A percentile compares a stretch with the other conserved stretches of the same genome.
These are phyloP conservation scores for Russula sp. DNA, from an alignment of 768 basidiomycete species.

Conservation along the genomic window DNA sequence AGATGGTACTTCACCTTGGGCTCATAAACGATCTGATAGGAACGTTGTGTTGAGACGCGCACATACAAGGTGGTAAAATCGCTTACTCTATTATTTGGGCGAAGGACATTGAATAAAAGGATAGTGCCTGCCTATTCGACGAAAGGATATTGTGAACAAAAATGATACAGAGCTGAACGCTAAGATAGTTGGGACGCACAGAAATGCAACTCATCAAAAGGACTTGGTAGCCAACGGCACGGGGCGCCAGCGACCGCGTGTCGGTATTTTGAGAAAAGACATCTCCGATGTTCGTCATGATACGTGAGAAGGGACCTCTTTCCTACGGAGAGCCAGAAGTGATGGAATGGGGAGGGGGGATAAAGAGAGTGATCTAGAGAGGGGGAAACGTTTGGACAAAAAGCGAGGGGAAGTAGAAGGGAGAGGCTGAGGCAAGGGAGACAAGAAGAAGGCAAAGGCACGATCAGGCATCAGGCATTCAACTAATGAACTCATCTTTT, in stretches of 20 bases:
- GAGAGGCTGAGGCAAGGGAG: not conserved
- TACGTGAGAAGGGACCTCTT: not conserved
- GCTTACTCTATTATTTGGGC: constrained; percentile 81
- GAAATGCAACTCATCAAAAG: constrained; percentile 66
- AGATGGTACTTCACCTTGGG: constrained; percentile 90
- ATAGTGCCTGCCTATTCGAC: constrained; percentile 50
- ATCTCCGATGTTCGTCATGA: constrained; percentile 29
- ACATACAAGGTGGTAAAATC: not conserved
- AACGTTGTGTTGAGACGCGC: not conserved
- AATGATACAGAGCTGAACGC: not conserved
- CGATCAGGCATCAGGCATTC: not conserved
- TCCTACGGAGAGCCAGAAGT: not conserved
- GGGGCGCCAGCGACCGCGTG: constrained; percentile 66
- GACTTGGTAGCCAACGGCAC: constrained; percentile 73
- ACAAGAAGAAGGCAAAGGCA: not conserved
- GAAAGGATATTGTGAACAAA: constrained; percentile 6
- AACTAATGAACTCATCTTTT: not conserved
- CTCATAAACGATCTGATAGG: constrained; percentile 74
- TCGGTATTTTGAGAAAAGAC: constrained; percentile 30
- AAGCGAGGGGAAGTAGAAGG: not conserved
- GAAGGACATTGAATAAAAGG: constrained; percentile 72
- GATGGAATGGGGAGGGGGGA: not conserved
- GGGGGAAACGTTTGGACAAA: not conserved
- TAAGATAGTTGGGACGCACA: constrained; percentile 36
- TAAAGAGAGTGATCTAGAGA: not conserved